Conservation (phyloP, 352 stramenopile genomes). For the Elongisporangium undulatum region DNA sequence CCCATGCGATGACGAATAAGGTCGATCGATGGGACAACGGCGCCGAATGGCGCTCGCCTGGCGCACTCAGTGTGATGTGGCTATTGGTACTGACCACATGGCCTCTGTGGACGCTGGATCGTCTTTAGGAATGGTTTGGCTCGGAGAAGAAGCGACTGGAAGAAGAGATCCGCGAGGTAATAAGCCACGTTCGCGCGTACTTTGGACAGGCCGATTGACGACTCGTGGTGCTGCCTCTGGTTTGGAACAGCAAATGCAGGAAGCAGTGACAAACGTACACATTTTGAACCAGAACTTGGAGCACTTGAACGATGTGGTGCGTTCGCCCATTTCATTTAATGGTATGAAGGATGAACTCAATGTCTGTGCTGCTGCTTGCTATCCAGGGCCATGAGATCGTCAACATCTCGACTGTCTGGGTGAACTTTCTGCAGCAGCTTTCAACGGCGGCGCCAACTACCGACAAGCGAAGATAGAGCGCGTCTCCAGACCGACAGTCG, state of each 20-base stretch:
- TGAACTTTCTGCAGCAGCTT: conserved; percentile 59
- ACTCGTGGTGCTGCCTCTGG: conserved; percentile 1
- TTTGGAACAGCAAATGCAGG: conserved; percentile 58
- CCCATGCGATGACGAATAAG: not conserved
- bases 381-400: conserved; percentile 66
- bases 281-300: conserved; percentile 81
- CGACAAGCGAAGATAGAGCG: conserved; percentile 33
- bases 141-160: conserved; percentile 64
- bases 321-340: conserved; percentile 7
- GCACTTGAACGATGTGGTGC: conserved; percentile 76
- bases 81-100: too few species aligned
- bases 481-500: not conserved
- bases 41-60: too few species aligned
- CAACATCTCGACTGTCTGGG: conserved; percentile 67
- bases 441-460: conserved; percentile 24
- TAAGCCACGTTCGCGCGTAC: not conserved
- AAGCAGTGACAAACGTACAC: conserved; percentile 76
- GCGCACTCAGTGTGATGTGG: too few species aligned
- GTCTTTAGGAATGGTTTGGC: conserved; percentile 65
- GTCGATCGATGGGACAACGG: too few species aligned
- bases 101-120: not conserved
- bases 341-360: too few species aligned
- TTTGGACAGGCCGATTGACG: not conserved
- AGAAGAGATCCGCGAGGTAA: conserved; percentile 69
- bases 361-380: not conserved